phyloP scores from a whole-genome alignment of 495 filamentous ascomycete genomes.

The Neurospora tetraspora region DNA sequence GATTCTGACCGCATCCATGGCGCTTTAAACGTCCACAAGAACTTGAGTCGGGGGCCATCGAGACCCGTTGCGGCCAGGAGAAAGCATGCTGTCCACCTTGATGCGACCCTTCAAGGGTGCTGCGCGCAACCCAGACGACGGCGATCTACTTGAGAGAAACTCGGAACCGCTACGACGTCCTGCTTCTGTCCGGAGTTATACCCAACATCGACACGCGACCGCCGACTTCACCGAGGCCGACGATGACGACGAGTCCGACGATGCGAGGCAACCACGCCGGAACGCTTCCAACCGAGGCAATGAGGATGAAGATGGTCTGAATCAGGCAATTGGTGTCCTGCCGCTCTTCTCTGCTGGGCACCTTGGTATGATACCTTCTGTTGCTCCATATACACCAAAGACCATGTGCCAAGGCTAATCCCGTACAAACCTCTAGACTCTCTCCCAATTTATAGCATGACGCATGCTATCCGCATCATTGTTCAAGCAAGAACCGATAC shows the following conservation, averaged over 20 bases:
- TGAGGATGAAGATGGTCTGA: conserved; percentile 42
- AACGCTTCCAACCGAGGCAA: conserved; percentile 12
- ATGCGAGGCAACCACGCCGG: conserved; percentile 23
- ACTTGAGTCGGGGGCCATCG: neutral
- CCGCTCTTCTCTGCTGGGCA: conserved; percentile 77
- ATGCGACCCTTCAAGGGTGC: conserved; percentile 30
- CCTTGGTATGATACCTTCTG: conserved; percentile 46
- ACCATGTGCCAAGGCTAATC: neutral
- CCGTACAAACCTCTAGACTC: conserved; percentile 17
- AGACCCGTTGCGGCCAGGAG: neutral
- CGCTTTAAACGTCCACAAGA: conserved; percentile 5
- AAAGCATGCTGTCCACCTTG: conserved; percentile 34
- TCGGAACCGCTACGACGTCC: conserved; percentile 7
- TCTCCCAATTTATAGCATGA: conserved; percentile 81
- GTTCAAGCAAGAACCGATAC: conserved; percentile 80
- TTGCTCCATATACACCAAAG: neutral
- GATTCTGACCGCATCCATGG: conserved; percentile 18
- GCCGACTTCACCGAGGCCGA: conserved; percentile 49
- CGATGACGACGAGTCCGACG: conserved; percentile 39
- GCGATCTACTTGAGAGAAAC: conserved; percentile 1
- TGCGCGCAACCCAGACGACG: conserved; percentile 10
- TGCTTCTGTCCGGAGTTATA: conserved; percentile 25
- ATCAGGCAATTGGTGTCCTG: conserved; percentile 53
- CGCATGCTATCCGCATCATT: conserved; percentile 75
- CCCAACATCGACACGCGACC: conserved; percentile 38